Evolutionary conservation across 106 monocot genomes (phyloP), one percentile per base, ranked within the genome.

Genomic region (Cymbidium sinense): DNA sequence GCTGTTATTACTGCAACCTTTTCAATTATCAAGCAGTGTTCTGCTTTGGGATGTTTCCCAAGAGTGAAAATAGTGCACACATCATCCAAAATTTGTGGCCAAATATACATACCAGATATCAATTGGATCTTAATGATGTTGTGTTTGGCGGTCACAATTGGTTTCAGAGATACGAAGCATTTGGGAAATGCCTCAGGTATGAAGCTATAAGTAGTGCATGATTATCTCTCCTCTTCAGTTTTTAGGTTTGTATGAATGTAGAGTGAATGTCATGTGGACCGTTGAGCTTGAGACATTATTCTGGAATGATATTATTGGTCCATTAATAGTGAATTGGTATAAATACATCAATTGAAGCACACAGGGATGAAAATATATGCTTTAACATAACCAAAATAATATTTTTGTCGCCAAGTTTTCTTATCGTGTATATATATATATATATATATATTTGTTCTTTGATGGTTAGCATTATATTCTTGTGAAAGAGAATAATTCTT

Each of bases 181-280:
- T 5, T 95, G 77, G 95, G 95, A 7, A 95, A 95, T 84, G 95
- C 95, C 76, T 92, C 92, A 80, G 95, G 95, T 95, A 87, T 77
- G 43, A 76, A n/a, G 58, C 4, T 58, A 58, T 58, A n/a, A 23
- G n/a, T 12, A 33, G 67, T 67, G 4, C 21, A 58, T 58, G 23
- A 58, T 58, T 58, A n/a, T 58, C 23, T n/a, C 11, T 58, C 58
- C 58, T n/a, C 23, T 7, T 58, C 7, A 11, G 6, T 58, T 58
- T 11, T 58, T 58, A 23, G 5, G 58, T 58, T 51, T 39, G 37
- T 39, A 39, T 39, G 5, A n/a, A 51, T 51, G 51, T 51, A 17
- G 11, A 19, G 17, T 51, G 51, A 51, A 51, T 51, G 51, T 4
- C 51, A 51, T 51, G 51, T 51, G 2, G 51, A 39, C 37, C 37